Evolutionary conservation across 108 stramenopile genomes (phyloP).

Genomic region (Skeletonema grethae): DNA sequence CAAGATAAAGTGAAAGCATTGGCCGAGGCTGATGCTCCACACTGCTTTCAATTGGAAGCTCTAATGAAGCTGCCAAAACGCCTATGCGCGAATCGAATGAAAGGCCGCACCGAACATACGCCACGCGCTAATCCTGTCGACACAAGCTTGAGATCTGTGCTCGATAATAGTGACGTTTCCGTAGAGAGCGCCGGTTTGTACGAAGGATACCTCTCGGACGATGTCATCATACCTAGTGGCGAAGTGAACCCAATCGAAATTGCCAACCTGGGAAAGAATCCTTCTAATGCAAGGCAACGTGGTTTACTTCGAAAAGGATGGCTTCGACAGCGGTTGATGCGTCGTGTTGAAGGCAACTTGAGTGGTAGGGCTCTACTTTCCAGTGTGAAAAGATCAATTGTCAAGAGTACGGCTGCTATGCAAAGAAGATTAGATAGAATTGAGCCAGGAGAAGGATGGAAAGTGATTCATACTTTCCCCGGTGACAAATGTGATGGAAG

Average conservation of each 20-base stretch:
- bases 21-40: conserved; percentile 24
- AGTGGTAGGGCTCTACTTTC: conserved; percentile 6
- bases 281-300: background rate
- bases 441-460: conserved; percentile 73
- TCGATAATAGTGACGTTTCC: conserved; percentile 45
- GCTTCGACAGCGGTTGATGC: background rate
- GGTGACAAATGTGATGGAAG: conserved; percentile 79
- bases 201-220: conserved; percentile 66
- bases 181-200: conserved; percentile 45
- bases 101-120: conserved; percentile 70
- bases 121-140: conserved; percentile 70
- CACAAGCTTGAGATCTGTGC: conserved; percentile 57
- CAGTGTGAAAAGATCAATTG: background rate
- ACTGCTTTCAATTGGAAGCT: conserved; percentile 32
- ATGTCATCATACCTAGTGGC: conserved; percentile 55
- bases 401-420: background rate
- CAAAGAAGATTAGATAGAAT: conserved; percentile 37
- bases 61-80: conserved; percentile 48
- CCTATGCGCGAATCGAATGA: conserved; percentile 62
- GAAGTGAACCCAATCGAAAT: conserved; percentile 69
- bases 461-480: conserved; percentile 50
- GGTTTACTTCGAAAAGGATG: conserved; percentile 5
- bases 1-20: conserved; percentile 40
- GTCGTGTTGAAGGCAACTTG: conserved; percentile 5
- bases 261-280: conserved; percentile 26